These are phyloP conservation scores for Euphorbia celastroides DNA, from an alignment of 441 rosid species.

Conservation along the genomic window DNA sequence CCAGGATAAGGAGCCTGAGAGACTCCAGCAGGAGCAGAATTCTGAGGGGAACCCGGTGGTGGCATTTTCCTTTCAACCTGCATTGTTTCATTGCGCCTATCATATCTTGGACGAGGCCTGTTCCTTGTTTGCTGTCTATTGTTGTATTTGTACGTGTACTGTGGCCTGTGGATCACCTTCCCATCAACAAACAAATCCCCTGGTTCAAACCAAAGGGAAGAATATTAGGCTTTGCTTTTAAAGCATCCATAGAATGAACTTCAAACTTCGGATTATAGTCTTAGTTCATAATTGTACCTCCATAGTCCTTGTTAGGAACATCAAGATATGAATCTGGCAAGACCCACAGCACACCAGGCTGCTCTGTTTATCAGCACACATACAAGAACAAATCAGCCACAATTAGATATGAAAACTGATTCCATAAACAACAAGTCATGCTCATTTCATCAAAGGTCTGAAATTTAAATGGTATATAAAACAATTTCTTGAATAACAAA, in stretches of 20 bases:
- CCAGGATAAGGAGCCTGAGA: conserved; percentile 17
- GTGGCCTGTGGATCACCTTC: conserved; percentile 84
- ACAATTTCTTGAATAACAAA: background rate
- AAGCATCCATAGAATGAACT: background rate
- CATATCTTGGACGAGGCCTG: conserved; percentile 65
- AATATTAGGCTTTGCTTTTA: background rate
- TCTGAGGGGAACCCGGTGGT: conserved; percentile 19
- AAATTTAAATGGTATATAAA: background rate
- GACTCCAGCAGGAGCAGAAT: conserved; percentile 21
- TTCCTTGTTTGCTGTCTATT: conserved; percentile 40
- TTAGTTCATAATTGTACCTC: no score
- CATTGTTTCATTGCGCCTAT: conserved; percentile 63
- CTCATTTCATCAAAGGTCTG: conserved; percentile 2
- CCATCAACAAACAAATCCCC: conserved; percentile 86
- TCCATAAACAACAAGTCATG: background rate
- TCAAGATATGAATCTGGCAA: conserved; percentile 92
- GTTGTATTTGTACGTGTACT: conserved; percentile 49
- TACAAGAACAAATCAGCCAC: conserved; percentile 3
- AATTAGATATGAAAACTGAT: background rate
- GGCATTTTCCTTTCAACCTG: conserved; percentile 69
- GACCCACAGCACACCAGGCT: conserved; percentile 93
- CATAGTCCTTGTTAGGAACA: conserved; percentile 94
- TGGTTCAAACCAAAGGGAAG: conserved; percentile 23
- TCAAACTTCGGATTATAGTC: background rate
- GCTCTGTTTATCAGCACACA: conserved; percentile 38